phyloP scores from a whole-genome alignment of 2,329 filamentous ascomycete genomes.

The Neospermospora avenae region DNA sequence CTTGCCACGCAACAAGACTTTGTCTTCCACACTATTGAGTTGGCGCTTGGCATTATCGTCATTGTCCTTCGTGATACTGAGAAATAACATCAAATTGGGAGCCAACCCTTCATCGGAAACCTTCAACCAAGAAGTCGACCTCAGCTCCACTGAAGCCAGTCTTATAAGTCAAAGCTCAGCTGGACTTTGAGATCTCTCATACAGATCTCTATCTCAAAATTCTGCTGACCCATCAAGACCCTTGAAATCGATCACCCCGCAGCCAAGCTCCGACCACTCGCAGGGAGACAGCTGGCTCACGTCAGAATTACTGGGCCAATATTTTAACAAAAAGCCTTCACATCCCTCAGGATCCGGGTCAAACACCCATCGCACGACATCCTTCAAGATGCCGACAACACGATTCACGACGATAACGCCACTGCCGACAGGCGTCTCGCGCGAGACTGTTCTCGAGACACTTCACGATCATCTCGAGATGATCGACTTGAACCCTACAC shows the following conservation, averaged over 20 bases:
- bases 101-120: no score
- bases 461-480: conserved; percentile 73
- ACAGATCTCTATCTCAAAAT: neutral
- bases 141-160: neutral
- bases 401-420: conserved; percentile 76
- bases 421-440: conserved; percentile 63
- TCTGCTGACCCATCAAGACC: neutral
- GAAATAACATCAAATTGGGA: no score
- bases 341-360: neutral
- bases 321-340: neutral
- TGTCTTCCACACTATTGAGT: neutral
- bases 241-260: neutral
- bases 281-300: conserved; percentile 6
- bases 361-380: conserved; percentile 3
- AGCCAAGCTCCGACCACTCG: neutral
- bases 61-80: neutral
- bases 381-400: conserved; percentile 61
- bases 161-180: no score
- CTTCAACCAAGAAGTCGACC: neutral
- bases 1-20: neutral
- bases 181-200: neutral
- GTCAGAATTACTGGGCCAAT: neutral
- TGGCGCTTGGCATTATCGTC: neutral
- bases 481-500: conserved; percentile 83
- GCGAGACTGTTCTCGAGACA: conserved; percentile 68